Evolutionary conservation across 805 yeast species (phyloP).

Genomic region (Saccharomycopsis fermentans): DNA sequence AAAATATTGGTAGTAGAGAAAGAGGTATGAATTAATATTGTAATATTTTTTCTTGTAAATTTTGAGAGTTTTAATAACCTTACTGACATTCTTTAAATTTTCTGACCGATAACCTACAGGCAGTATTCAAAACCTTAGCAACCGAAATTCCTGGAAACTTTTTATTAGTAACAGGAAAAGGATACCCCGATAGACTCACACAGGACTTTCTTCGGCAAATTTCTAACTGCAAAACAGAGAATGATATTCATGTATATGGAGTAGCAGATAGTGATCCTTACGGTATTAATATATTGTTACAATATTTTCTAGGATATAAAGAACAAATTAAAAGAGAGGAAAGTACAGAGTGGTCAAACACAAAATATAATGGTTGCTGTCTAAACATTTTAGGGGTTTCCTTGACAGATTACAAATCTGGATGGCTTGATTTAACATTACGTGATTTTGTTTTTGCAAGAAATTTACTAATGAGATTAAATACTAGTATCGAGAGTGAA

Average conservation of each 20-base stretch:
- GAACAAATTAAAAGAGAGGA: neutral
- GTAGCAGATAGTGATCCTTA: constrained; percentile 59
- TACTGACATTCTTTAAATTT: neutral
- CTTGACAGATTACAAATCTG: constrained; percentile 19
- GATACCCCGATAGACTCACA: constrained; percentile 56
- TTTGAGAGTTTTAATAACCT: neutral
- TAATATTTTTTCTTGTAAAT: neutral
- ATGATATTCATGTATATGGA: constrained; percentile 26
- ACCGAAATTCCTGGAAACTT: constrained; percentile 17
- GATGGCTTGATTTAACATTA: constrained; percentile 19
- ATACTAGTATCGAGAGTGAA: neutral
- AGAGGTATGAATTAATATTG: constrained; percentile 25
- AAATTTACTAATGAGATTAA: constrained; percentile 20
- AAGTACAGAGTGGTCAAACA: neutral
- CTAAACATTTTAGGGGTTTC: constrained; percentile 19
- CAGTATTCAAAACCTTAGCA: constrained; percentile 31
- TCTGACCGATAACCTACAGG: constrained; percentile 16
- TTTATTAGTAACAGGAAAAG: constrained; percentile 53
- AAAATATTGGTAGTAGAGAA: constrained; percentile 40
- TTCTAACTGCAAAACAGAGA: constrained; percentile 18
- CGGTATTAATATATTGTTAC: constrained; percentile 47
- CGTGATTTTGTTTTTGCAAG: constrained; percentile 25
- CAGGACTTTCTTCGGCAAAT: constrained; percentile 30
- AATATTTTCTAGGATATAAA: constrained; percentile 12
- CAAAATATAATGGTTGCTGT: constrained; percentile 9